Evolutionary conservation across 2,329 filamentous ascomycete species (phyloP), one percentile per base, ranked within the genome.

Genomic region (Aspergillus nomiae): DNA sequence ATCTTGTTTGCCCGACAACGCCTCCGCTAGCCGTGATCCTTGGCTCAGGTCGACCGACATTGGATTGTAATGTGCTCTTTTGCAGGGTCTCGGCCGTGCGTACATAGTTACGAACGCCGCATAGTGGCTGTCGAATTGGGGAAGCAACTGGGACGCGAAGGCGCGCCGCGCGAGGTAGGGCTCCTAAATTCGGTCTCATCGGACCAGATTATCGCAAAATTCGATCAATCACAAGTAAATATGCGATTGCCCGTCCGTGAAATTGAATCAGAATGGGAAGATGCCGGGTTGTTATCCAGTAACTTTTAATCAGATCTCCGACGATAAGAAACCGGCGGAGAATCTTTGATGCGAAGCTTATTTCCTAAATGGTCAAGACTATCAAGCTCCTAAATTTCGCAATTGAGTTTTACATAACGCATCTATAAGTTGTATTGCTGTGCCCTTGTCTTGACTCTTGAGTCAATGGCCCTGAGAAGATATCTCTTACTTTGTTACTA

Each of bases 1-100:
- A 75, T 74, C 80, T 68, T 59, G 66, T 74, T 46, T 77, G 75
- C 16, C 64, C 64, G 3, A 36, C 43, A 6, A 36, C 45, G 1
- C 54, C 46, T 11, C 30, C 38, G 5, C 46, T 48, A 5, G 57
- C 32, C n/a, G 59, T 61, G 4, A 28, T 36, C 10, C 48, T 60
- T 3, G 70, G 14, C 24, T 38, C 38, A 8, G 69, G 67, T 9
- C 69, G 72, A 59, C 54, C 57, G 21, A 59, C 59, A 58, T 60
- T 56, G 54, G 60, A 41, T 28, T 41, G 62, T 5, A 70, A 46
- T 30, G 62, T 55, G 57, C 60, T 68, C 58, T 69, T 67, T 58
- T 62, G 67, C 51, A 65, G 30, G 28, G 59, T 14, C 11, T 65
- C 63, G 45, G 72, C 62, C 26, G 69, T 69, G 38, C 64, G 66